Evolutionary conservation across 2,329 filamentous ascomycete genomes (phyloP).

Genomic region (Fusarium stilboides): DNA sequence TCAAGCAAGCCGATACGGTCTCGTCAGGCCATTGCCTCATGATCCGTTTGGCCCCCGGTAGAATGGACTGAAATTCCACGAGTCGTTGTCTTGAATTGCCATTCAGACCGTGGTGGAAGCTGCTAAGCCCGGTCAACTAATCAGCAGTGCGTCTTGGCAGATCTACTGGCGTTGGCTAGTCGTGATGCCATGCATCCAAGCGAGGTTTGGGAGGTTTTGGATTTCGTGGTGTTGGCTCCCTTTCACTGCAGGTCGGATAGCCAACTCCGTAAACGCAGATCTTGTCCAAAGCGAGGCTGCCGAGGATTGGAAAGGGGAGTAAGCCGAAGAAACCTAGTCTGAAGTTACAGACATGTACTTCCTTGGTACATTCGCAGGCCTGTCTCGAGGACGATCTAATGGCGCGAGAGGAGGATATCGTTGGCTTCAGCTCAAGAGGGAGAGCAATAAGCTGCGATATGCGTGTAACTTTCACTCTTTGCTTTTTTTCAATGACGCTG

Average conservation of each 20-base stretch:
- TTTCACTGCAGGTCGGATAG: conserved; percentile 16
- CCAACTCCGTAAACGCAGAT: conserved; percentile 31
- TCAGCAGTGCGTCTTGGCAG: conserved; percentile 18
- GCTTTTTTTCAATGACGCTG: conserved; percentile 8
- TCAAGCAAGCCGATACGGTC: conserved; percentile 18
- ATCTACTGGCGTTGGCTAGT: conserved; percentile 12
- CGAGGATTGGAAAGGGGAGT: conserved; percentile 29
- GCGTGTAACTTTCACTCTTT: conserved; percentile 18
- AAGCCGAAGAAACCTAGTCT: conserved; percentile 17
- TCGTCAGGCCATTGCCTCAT: conserved; percentile 12
- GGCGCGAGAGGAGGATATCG: background rate
- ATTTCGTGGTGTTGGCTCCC: conserved; percentile 3
- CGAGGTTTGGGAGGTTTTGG: conserved; percentile 12
- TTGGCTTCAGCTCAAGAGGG: background rate
- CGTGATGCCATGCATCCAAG: conserved; percentile 29
- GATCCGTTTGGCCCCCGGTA: background rate
- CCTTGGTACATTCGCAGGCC: background rate
- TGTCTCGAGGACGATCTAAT: conserved; percentile 2
- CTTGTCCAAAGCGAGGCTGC: conserved; percentile 39
- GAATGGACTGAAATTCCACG: conserved; percentile 20
- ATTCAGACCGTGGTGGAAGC: background rate
- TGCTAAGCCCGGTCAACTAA: background rate
- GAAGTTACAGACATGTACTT: conserved; percentile 4
- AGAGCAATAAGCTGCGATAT: background rate
- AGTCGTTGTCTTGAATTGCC: conserved; percentile 23